Percentiles rank a stretch among this genome's conserved stretches.
phyloP scores from a whole-genome alignment of 352 stramenopile genomes.

The Pythium apleroticum region DNA sequence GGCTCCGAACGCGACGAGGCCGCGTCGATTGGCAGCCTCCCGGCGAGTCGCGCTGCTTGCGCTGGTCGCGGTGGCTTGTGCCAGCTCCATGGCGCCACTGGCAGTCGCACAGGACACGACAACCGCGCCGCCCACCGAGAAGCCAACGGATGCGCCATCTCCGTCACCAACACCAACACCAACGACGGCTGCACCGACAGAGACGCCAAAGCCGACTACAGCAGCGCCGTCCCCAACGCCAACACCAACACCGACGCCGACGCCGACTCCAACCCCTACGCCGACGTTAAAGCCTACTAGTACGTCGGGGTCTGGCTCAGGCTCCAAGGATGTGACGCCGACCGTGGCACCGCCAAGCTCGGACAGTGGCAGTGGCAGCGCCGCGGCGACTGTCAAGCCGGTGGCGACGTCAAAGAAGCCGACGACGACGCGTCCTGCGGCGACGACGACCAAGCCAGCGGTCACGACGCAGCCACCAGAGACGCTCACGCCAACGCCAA shows the following conservation, averaged over 20 bases:
- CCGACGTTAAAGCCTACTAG: slow-evolving; percentile 5
- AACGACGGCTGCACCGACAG: slow-evolving; percentile 6
- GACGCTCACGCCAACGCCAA: slow-evolving; percentile 11
- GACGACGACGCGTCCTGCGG: slow-evolving; percentile 4
- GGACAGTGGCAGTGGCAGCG: slow-evolving; percentile 7
- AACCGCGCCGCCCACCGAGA: background rate
- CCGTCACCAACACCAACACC: background rate
- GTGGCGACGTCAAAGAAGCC: slow-evolving; percentile 16
- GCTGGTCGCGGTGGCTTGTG: slow-evolving; percentile 6
- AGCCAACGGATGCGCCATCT: background rate
- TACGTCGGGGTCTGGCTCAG: background rate
- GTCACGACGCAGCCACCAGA: background rate
- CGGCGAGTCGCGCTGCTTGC: slow-evolving; percentile 12
- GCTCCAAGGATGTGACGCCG: background rate
- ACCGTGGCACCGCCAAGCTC: slow-evolving; percentile 14
- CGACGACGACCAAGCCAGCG: background rate
- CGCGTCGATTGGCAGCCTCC: background rate
- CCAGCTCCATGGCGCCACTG: slow-evolving; percentile 3
- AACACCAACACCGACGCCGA: slow-evolving; percentile 1
- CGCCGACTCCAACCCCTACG: slow-evolving; percentile 1
- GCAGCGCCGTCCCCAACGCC: background rate
- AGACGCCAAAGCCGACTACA: background rate
- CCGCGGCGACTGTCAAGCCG: slow-evolving; percentile 9
- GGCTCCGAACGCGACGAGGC: slow-evolving; percentile 2
- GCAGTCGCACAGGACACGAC: slow-evolving; percentile 12